A percentile compares a stretch with the other conserved stretches of the same genome.
Evolutionary conservation across 2,329 filamentous ascomycete species (phyloP).

Genomic region (Fusarium irregulare): DNA sequence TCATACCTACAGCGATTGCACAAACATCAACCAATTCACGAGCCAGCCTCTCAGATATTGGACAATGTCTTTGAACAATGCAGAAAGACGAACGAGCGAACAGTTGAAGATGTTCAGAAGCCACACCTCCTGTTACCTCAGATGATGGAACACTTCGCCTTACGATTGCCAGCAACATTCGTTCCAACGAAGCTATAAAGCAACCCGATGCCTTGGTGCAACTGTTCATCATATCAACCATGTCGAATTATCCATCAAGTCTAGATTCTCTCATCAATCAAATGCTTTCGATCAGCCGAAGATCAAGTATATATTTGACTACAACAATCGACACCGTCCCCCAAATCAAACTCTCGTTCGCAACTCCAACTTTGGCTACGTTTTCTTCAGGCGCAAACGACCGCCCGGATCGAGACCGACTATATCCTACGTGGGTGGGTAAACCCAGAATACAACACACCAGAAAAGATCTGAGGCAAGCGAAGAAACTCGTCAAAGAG

Average conservation of each 20-base stretch:
- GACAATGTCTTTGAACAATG: not conserved
- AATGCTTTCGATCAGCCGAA: not conserved
- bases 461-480: not conserved
- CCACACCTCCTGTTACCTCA: not conserved
- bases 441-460: not conserved
- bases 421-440: slow-evolving; percentile 18
- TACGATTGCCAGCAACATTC: not conserved
- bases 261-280: not conserved
- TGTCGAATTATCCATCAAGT: not conserved
- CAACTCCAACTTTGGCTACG: slow-evolving; percentile 6
- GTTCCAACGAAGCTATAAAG: slow-evolving; percentile 9
- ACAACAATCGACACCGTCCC: slow-evolving; percentile 2
- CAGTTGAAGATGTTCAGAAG: not conserved
- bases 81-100: not conserved
- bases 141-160: not conserved
- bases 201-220: not conserved
- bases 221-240: not conserved
- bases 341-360: slow-evolving; percentile 23
- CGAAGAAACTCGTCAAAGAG: not conserved
- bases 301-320: slow-evolving; percentile 23
- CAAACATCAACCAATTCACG: not conserved
- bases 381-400: not conserved
- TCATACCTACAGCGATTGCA: not conserved
- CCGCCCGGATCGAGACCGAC: slow-evolving; percentile 5
- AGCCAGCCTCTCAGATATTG: not conserved